phyloP scores from a whole-genome alignment of 2,329 filamentous ascomycete species.

The Akanthomyces dipterigenus region DNA sequence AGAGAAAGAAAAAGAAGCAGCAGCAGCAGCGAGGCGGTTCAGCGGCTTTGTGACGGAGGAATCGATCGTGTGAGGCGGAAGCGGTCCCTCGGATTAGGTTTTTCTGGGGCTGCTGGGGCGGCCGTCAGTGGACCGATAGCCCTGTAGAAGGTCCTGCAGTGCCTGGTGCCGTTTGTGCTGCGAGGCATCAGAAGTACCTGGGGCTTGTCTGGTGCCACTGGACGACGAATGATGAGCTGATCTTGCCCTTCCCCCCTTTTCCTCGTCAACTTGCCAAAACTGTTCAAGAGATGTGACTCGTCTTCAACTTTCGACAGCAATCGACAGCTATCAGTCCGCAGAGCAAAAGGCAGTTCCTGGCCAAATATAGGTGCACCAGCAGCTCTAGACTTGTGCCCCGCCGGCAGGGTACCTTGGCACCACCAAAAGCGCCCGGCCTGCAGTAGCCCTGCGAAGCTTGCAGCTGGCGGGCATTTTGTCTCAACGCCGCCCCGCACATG shows the following conservation, averaged over 20 bases:
- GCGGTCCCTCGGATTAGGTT: conserved; percentile 12
- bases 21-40: conserved; percentile 9
- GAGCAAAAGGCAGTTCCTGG: not conserved
- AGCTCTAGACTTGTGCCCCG: not conserved
- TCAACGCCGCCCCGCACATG: not conserved
- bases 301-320: not conserved
- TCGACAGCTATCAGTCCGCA: not conserved
- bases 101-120: conserved; percentile 9
- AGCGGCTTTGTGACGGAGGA: conserved; percentile 1
- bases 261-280: no score
- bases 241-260: not conserved
- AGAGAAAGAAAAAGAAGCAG: not conserved
- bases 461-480: not conserved
- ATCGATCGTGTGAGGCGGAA: conserved; percentile 14
- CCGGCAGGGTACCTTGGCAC: not conserved
- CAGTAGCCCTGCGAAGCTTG: not conserved
- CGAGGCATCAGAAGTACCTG: no score
- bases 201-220: not conserved
- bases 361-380: not conserved
- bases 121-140: not conserved
- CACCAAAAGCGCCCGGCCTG: not conserved
- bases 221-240: not conserved
- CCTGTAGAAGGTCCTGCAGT: not conserved
- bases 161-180: not conserved
- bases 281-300: no score